Evolutionary conservation across 1,284 basidiomycete genomes (phyloP), one percentile per base, ranked within the genome.

Genomic region (Pseudozyma thailandica): DNA sequence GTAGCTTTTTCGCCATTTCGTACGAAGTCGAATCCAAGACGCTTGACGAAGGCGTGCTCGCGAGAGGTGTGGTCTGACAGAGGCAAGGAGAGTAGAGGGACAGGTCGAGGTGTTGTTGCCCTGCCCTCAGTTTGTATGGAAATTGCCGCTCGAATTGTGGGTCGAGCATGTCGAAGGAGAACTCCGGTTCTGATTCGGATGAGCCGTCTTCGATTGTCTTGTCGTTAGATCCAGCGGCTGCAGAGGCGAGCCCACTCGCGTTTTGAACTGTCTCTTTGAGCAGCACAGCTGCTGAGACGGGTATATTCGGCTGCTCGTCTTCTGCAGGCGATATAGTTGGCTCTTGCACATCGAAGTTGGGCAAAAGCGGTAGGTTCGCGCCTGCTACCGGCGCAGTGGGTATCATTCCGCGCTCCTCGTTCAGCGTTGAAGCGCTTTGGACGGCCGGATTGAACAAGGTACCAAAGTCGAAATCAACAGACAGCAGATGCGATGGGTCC

Each of bases 81-180:
- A 39, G 15, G 41, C 60, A 57, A n/a, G 60, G 53, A 10, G 60
- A 52, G 39, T 43, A 49, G 44, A 63, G 60, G 20, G 57, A 51
- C 0, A 53, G 38, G 25, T 63, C 50, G 41, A 50, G 37, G 3
- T 38, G 35, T 2, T 42, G 30, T 18, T 9, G 47, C 18, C 28
- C 25, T 2, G n/a, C 8, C 9, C 27, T 20, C 4, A 25, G 50
- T n/a, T 50, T 28, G 27, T 53, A 45, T 4, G 50, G 46, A 20
- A 48, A 43, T 31, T 41, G 20, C 15, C 6, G 27, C 4, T 45
- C 23, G 33, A 31, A 20, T 2, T 46, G 30, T 18, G 47, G 43
- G 0, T 25, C 28, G 0, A 27, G 33, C 13, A 20, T 20, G 12
- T 54, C 47, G 43, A 46, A 37, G 1, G 27, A 55, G 25, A 49